A percentile compares a stretch with the other conserved stretches of the same genome.
phyloP scores from a whole-genome alignment of 2,329 filamentous ascomycete species.

The Fusarium caatingaense region DNA sequence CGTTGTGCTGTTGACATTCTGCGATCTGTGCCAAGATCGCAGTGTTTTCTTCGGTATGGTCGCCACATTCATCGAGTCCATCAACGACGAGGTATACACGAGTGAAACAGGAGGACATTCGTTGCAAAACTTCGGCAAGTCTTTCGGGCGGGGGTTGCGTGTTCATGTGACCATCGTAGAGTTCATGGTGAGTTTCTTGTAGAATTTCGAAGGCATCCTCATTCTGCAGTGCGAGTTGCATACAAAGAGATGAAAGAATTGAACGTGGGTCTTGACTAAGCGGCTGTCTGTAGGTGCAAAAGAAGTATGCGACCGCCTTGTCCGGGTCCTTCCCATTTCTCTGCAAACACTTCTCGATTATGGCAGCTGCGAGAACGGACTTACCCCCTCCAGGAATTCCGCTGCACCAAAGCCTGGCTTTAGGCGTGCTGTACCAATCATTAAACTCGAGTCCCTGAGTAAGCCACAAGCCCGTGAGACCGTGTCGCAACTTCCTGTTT shows the following conservation, averaged over 20 bases:
- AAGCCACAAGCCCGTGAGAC: conserved; percentile 15
- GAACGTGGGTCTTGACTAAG: background rate
- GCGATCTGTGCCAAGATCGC: background rate
- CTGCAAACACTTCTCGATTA: background rate
- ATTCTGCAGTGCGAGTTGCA: background rate
- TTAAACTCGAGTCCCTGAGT: background rate
- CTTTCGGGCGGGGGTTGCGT: background rate
- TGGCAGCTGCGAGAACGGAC: background rate
- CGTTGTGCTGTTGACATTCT: background rate
- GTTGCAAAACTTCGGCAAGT: rapidly evolving
- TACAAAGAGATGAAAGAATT: background rate
- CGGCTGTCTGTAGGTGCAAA: background rate
- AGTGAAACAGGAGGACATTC: background rate
- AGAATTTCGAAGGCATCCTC: background rate
- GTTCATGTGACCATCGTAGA: background rate
- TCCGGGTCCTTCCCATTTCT: background rate
- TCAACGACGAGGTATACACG: background rate
- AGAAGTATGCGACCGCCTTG: background rate
- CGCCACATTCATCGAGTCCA: conserved; percentile 14
- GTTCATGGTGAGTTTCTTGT: background rate
- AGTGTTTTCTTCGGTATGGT: background rate
- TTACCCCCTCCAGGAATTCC: conserved; percentile 29
- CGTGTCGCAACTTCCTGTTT: conserved; percentile 10
- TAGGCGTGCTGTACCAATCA: conserved; percentile 9
- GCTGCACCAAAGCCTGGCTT: conserved; percentile 18